Base-by-base conservation (phyloP, 2,329 filamentous ascomycete species). In the Hymenoscyphus scutula region DNA sequence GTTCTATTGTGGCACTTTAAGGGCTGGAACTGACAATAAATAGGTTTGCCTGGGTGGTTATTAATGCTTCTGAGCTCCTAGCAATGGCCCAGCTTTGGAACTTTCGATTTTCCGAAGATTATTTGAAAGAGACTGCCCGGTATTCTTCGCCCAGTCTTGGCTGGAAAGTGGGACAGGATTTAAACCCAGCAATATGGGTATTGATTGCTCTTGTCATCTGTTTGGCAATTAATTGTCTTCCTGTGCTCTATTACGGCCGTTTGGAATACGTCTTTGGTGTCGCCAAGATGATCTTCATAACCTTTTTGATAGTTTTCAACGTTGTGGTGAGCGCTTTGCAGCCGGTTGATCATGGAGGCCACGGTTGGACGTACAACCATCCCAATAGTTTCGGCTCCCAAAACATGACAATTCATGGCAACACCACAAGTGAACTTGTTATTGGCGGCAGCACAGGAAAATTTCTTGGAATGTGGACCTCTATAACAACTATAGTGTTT, bases 251-350 rank as follows among this genome's bases (percentile, higher is more conserved):
- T 32, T 87, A 85, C 69, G 84, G 84, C 53, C 84, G 87, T 72
- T 80, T 84, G 54, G 84, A 87, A 70, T 87, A 87, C 70, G 82
- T 82, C 77, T 86, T 87, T 67, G 82, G 84, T 54, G 81, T 80
- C 60, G 79, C 87, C 74, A 88, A 88, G 76, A 77, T 88, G 45
- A 77, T 85, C 63, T 82, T 82, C 65, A 84, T 87, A 66, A 71
- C 82, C 15, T 83, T 82, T 17, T 77, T 87, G 55, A 81, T 86
- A 71, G 79, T 81, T 60, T 73, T 85, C 60, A 80, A 79, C 64
- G 70, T 78, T n/a, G 71, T 78, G 17, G 65, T 78, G 3, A 74
- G 72, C 19, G 74, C 71, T 6, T 70, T 72, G 30, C 67, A 73
- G 56, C 68, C 64, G 53, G 70, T 71, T 3, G 63, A 65, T 7